Percentiles rank a stretch among this genome's conserved stretches.
These are phyloP conservation scores for Marasmius fiardii DNA, from an alignment of 1,284 basidiomycete genomes.

Conservation along the genomic window DNA sequence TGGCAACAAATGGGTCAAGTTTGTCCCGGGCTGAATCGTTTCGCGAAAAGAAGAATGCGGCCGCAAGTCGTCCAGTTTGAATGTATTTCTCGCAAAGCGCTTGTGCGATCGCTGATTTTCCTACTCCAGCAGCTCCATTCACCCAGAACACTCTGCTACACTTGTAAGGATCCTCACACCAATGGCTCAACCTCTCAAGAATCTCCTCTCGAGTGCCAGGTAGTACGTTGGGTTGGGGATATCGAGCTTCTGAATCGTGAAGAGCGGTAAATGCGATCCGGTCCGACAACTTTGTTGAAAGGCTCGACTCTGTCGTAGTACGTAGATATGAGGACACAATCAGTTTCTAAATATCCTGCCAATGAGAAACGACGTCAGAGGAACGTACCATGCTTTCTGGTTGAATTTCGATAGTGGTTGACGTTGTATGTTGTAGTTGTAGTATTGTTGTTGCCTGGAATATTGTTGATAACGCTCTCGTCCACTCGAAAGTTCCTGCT, in stretches of 20 bases:
- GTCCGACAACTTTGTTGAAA: background rate
- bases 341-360: background rate
- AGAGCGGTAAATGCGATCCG: background rate
- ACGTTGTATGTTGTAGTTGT: background rate
- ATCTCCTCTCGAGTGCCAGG: background rate
- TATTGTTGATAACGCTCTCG: too few species aligned
- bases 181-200: background rate
- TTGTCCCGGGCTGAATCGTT: background rate
- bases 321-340: background rate
- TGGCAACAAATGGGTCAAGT: background rate
- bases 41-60: background rate
- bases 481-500: too few species aligned
- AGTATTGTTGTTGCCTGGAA: too few species aligned
- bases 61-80: background rate
- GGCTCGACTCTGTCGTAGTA: background rate
- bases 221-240: background rate
- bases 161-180: background rate
- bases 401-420: too few species aligned
- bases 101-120: background rate
- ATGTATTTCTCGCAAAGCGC: background rate
- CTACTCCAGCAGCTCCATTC: background rate
- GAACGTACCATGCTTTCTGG: background rate
- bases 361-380: background rate
- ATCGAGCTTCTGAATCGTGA: background rate
- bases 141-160: background rate